Evolutionary conservation across 192 early-diverging fungal species (phyloP), one percentile per base, ranked within the genome.

Genomic region (Entomortierella lignicola): DNA sequence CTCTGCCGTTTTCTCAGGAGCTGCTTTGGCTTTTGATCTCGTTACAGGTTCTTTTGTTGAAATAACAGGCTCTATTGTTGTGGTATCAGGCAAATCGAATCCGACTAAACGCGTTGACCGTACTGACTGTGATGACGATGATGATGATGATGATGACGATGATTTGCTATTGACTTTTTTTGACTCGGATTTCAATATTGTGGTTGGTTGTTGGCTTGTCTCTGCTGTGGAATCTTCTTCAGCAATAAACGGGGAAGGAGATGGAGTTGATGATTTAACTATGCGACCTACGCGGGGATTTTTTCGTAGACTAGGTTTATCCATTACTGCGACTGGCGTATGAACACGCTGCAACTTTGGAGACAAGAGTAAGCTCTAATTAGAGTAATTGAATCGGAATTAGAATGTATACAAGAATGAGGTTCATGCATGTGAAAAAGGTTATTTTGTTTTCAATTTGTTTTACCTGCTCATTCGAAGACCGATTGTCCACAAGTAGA

Each of bases 81-180:
- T n/a, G n/a, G n/a, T n/a, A n/a, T n/a, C n/a, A n/a, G 20, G 13
- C 29, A 68, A 18, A 32, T 51, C 39, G 27, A 72, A 65, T 8
- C 60, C 71, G n/a, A 72, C 71, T 10, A 47, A 65, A 4, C 44
- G 61, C 25, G 48, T n/a, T 0, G 61, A 31, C n/a, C 48, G 44
- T 1, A n/a, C 6, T 8, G 50, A 27, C 17, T 11, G 34, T 31
- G 8, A 30, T 17, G 25, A 20, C n/a, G n/a, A 55, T 31, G 48
- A 25, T 0, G 61, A 31, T 18, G 56, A 54, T 1, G 27, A 18
- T 8, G 50, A 27, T 18, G 52, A 57, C 55, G 8, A 30, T 17
- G 25, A 20, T 18, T 44, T 18, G 42, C 18, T 29, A 8, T 32
- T 31, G 17, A 23, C 32, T 62, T 51, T 37, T 32, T 58, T 34